Base-by-base conservation (phyloP, 2,329 filamentous ascomycete genomes). In the Phialophora macrospora region DNA sequence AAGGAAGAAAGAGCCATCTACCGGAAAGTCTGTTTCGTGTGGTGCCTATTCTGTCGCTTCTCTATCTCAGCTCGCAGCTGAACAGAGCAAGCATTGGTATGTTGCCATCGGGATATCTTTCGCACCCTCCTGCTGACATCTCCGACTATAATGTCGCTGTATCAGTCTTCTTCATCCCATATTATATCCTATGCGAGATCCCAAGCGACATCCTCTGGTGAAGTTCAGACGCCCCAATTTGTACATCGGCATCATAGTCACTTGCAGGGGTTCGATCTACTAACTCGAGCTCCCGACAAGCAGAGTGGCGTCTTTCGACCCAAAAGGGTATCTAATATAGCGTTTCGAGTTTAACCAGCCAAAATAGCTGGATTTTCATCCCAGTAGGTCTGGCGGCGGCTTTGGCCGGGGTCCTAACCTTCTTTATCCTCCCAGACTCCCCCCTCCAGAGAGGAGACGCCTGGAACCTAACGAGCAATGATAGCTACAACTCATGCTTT, bases 141-240 rank as follows among this genome's bases (percentile, higher is more conserved):
- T 55, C 75, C 80, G 54, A 82, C 78, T 72, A 64, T 63, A 71
- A 71, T 48, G 72, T 75, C 66, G 71, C 69, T 14, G 52, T 71
- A 11, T 68, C 68, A 26, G 60, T 70, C 7, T 72, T 72, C 61
- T 73, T 73, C 65, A 66, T 70, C 24, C 66, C 68, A 8, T n/a
- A n/a, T n/a, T 70, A 70, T 51, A 66, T 71, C 26, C 59, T 67
- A 12, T 57, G 68, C 41, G 68, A 82, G 68, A 74, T 83, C 3
- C 81, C 81, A 5, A 78, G 78, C 68, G 83, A 83, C 68, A 67
- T 83, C 14, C 64, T 83, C 7, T 83, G 63, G 80, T 77, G 60
- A 66, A 63, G 17, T 11, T 66, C 20, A 54, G 65, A 20, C 65
- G 60, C 2, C 59, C 64, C 2, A 17, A 28, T 9, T 63, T 24